Base-by-base conservation (phyloP, 2,329 filamentous ascomycete species). In the Exophiala lecanii-corni region DNA sequence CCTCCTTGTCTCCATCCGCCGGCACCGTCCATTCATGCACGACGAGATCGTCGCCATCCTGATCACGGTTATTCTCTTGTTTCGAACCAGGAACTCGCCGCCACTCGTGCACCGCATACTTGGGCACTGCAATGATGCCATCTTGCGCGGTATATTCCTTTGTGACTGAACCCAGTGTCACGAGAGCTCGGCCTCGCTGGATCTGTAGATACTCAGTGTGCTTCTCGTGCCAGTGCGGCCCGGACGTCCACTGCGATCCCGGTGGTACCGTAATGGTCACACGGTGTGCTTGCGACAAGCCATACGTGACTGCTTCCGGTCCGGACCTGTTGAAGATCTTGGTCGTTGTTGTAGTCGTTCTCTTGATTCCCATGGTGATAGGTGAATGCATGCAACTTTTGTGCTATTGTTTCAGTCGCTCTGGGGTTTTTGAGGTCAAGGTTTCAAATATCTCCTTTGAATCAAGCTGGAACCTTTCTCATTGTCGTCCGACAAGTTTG, bases 11-110 rank as follows among this genome's bases (percentile, higher is more conserved):
- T 0, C 68, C 63, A 39, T 74, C 71, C 4, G 43, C 56, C 0
- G 72, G 72, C 12, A 68, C 64, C 1, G 71, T 75, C 56, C 69
- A 64, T 55, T 75, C 72, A 9, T 70, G 58, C 0, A 73, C 69
- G 2, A 74, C 50, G 0, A 70, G 65, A 2, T 66, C 62, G 5
- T 55, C 60, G 0, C 57, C 49, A 12, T 45, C 47, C 13, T 49
- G 43, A n/a, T n/a, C n/a, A n/a, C n/a, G n/a, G 1, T 48, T 35
- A 19, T 34, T 43, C 32, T 32, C 37, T 5, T 18, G 13, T 19
- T 23, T 36, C 15, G 30, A 9, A 15, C 18, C 5, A 9, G 12
- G 15, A 20, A 43, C 68, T 4, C 70, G 64, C n/a, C 61, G 57
- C 70, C 72, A 75, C 49, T 74, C 66, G 41, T 75, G 72, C 45